Conservation (phyloP, 169 alveolate genomes). For the Eimeria falciformis region DNA sequence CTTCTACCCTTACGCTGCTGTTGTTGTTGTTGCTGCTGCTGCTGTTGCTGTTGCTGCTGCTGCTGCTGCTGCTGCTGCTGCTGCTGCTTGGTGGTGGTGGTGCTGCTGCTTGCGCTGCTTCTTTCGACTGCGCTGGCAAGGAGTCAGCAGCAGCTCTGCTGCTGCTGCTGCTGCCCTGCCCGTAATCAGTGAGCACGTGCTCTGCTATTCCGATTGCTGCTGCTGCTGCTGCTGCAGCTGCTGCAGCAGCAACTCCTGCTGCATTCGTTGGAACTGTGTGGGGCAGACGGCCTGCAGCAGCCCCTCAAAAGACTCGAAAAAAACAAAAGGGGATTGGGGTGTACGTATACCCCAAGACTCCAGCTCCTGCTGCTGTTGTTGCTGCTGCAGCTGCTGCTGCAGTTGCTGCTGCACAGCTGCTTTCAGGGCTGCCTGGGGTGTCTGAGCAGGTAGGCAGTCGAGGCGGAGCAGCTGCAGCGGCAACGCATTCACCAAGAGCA, state of each 20-base stretch:
- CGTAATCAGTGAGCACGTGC: background rate
- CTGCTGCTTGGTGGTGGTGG: background rate
- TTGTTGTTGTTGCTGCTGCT: background rate
- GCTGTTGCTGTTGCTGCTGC: background rate
- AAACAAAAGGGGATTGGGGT: background rate
- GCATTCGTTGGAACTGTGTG: background rate
- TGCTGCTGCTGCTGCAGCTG: background rate
- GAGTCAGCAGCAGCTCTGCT: background rate
- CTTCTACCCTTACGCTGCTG: background rate
- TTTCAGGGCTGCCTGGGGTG: conserved; percentile 1
- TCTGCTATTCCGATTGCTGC: background rate
- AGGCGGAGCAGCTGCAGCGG: conserved; percentile 31
- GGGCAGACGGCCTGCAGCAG: conserved; percentile 49
- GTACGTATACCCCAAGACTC: conserved; percentile 9
- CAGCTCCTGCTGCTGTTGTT: conserved; percentile 21
- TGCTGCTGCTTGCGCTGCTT: conserved; percentile 28
- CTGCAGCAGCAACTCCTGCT: conserved; percentile 7
- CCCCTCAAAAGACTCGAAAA: background rate
- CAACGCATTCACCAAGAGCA: conserved; percentile 4
- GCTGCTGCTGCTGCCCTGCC: conserved; percentile 13
- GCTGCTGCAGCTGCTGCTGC: conserved; percentile 29
- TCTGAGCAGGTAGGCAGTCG: conserved; percentile 24
- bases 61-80: background rate
- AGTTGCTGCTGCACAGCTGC: background rate
- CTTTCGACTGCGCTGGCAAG: background rate